phyloP scores from a whole-genome alignment of 306 rosid species.

The Lablab purpureus region DNA sequence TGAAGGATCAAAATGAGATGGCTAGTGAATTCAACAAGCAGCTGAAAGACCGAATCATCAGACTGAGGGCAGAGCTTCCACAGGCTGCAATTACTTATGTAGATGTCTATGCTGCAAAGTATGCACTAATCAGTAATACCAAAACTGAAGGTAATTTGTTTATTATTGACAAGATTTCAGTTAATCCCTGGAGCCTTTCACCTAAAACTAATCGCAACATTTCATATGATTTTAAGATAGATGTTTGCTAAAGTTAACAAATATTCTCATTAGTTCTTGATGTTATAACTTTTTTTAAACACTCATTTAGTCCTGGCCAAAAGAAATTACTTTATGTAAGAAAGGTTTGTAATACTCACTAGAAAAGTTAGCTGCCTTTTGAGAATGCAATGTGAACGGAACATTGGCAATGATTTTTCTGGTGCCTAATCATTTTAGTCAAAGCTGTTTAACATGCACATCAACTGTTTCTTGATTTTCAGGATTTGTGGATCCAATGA shows the following conservation, averaged over 20 bases:
- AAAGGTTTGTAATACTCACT: too few species aligned
- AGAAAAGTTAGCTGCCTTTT: not conserved
- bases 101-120: slow-evolving; percentile 84
- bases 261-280: not conserved
- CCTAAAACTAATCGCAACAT: not conserved
- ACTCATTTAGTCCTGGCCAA: not conserved
- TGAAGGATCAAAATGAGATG: slow-evolving; percentile 75
- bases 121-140: slow-evolving; percentile 73
- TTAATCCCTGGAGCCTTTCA: not conserved
- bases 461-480: slow-evolving; percentile 12
- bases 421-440: not conserved
- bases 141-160: slow-evolving; percentile 67
- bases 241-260: slow-evolving; percentile 12
- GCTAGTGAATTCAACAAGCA: slow-evolving; percentile 76
- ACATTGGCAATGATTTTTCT: not conserved
- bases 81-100: slow-evolving; percentile 87
- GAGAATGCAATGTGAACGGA: not conserved
- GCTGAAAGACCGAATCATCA: slow-evolving; percentile 70
- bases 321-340: not conserved
- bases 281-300: not conserved
- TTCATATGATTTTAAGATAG: not conserved
- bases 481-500: slow-evolving; percentile 81
- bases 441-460: not conserved
- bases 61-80: slow-evolving; percentile 79
- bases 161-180: slow-evolving; percentile 7